phyloP scores from a whole-genome alignment of 2,329 filamentous ascomycete species.

The Blastomyces parvus region DNA sequence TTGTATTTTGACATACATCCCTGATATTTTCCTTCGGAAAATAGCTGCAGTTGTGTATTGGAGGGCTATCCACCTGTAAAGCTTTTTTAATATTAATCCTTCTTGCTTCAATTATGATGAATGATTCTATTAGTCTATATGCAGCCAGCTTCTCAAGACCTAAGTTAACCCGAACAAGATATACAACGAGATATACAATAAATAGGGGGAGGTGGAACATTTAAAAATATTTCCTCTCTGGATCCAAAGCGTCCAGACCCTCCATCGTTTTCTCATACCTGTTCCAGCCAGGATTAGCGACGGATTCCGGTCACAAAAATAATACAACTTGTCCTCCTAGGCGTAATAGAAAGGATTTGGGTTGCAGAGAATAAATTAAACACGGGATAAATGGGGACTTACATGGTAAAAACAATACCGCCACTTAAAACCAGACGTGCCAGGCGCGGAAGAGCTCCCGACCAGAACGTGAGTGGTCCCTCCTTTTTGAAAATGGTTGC shows the following conservation, averaged over 20 bases:
- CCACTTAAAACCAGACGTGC: conserved; percentile 81
- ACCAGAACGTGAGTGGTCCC: conserved; percentile 85
- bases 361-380: neutral
- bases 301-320: conserved; percentile 1
- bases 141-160: neutral
- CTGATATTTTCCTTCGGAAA: neutral
- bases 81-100: neutral
- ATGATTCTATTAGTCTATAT: conserved; percentile 1
- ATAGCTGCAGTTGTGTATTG: neutral
- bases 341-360: neutral
- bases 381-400: conserved; percentile 23
- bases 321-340: neutral
- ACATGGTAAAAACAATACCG: conserved; percentile 95
- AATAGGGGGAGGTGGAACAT: neutral
- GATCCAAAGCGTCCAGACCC: conserved; percentile 67
- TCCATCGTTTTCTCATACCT: conserved; percentile 94
- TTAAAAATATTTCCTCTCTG: conserved; percentile 72
- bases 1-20: neutral
- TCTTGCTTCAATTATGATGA: neutral
- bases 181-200: neutral
- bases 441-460: conserved; percentile 76
- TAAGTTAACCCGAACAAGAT: neutral
- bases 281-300: conserved; percentile 14
- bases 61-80: neutral
- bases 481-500: conserved; percentile 78